Evolutionary conservation across 2,329 filamentous ascomycete species (phyloP).

Genomic region (Aspergillus ibericus): DNA sequence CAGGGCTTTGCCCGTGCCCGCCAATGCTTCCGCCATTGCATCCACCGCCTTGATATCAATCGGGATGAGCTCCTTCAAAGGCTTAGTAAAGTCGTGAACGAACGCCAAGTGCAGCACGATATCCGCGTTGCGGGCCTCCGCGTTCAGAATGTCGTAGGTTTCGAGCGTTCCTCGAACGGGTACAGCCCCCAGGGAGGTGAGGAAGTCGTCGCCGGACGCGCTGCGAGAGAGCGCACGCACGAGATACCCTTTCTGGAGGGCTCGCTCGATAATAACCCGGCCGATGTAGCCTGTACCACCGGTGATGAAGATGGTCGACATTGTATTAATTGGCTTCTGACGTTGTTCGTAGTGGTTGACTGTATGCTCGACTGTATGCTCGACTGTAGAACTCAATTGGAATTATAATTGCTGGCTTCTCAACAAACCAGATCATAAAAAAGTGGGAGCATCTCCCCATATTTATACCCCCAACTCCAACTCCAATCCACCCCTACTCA

Average conservation of each 20-base stretch:
- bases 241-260: constrained; percentile 40
- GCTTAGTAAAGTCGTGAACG: constrained; percentile 42
- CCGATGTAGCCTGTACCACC: constrained; percentile 49
- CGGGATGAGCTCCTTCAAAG: constrained; percentile 25
- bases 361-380: too few species aligned
- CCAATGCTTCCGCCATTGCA: constrained; percentile 37
- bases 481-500: too few species aligned
- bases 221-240: constrained; percentile 46
- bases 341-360: too few species aligned
- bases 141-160: constrained; percentile 36
- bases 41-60: constrained; percentile 38
- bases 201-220: constrained; percentile 27
- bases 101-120: constrained; percentile 48
- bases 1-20: constrained; percentile 35
- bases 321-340: too few species aligned
- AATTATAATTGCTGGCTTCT: too few species aligned
- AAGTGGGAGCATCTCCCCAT: too few species aligned
- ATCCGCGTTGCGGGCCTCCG: constrained; percentile 35
- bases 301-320: constrained; percentile 39
- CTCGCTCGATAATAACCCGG: constrained; percentile 39
- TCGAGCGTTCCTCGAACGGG: constrained; percentile 38
- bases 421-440: too few species aligned
- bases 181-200: constrained; percentile 36
- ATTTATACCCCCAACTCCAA: too few species aligned
- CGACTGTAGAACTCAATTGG: too few species aligned